Base-by-base conservation (phyloP, 176 grass and related monocot genomes). In the Cenchrus purpureus region DNA sequence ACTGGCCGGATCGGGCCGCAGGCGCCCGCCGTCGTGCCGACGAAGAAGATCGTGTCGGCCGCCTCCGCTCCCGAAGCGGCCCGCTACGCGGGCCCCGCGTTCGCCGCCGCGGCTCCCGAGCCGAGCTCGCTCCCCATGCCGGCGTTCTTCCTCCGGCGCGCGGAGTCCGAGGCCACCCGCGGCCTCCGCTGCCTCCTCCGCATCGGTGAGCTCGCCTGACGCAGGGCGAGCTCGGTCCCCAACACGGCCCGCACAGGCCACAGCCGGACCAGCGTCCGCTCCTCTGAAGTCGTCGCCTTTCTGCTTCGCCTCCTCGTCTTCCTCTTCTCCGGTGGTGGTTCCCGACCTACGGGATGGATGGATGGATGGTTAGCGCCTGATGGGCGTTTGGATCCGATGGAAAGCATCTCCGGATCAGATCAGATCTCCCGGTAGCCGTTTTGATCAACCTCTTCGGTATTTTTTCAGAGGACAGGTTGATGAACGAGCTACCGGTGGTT, bases 71-170 rank as follows among this genome's bases (percentile, higher is more conserved):
- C 46, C 49, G 8, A 44, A 1, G 31, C 62, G 0, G 6, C 74
- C 0, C 31, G 12, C 0, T 95, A 85, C 72, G 88, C 93, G 2
- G 88, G 90, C 7, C 86, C 88, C 62, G 93, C 79, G 1, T 92
- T 87, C 37, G 77, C 80, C 7, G 46, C 62, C 12, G 87, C 89
- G 1, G 88, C 93, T 3, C 93, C 93, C 11, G 84, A 87, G 71
- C 90, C 93, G n/a, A 95, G 93, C 56, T 90, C 88, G 0, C 88
- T 95, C 12, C 93, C 93, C 9, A 46, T 90, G 1, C 90, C 93
- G 0, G 76, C 71, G 0, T 79, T 85, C 79, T 79, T 73, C 48
- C 13, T 90, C 15, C 84, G 73, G 2, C 84, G 52, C 28, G 67
- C 73, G 10, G 81, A 83, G 78, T 69, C 57, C 8, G 87, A 89